A percentile compares a stretch with the other conserved stretches of the same genome.
These are phyloP conservation scores for Ophiostoma sp. DNA, from an alignment of 2,329 filamentous ascomycete genomes.

Conservation along the genomic window DNA sequence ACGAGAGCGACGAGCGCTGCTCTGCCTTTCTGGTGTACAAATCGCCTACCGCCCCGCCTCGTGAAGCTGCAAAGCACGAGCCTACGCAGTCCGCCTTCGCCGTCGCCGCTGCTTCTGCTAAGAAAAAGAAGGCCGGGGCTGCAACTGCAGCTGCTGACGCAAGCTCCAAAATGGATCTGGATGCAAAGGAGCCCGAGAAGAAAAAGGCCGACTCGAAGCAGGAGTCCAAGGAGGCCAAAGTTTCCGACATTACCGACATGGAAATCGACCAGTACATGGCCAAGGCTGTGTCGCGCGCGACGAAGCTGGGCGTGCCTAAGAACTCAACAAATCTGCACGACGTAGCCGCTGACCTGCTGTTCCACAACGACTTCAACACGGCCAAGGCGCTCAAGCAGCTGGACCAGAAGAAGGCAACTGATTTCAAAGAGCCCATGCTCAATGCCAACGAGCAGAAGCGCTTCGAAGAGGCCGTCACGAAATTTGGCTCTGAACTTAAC, in stretches of 20 bases:
- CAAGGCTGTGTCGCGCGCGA: conserved; percentile 58
- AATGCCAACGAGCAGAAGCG: conserved; percentile 74
- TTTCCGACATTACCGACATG: conserved; percentile 40
- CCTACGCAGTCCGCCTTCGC: not conserved
- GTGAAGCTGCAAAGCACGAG: not conserved
- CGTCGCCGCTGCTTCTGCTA: not conserved
- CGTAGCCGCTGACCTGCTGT: conserved; percentile 70
- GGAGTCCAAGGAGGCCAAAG: conserved; percentile 33
- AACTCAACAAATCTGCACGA: conserved; percentile 83
- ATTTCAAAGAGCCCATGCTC: conserved; percentile 79
- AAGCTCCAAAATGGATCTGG: conserved; percentile 23
- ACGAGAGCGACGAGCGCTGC: conserved; percentile 64
- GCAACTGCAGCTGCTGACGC: not conserved
- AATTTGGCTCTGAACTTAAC: conserved; percentile 85
- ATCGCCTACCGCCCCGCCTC: conserved; percentile 46
- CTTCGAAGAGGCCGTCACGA: conserved; percentile 85
- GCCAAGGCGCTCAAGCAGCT: conserved; percentile 66
- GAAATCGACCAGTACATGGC: conserved; percentile 73
- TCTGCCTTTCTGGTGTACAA: conserved; percentile 75
- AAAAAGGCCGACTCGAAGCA: conserved; percentile 6
- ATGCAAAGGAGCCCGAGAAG: conserved; percentile 13
- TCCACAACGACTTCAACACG: conserved; percentile 63
- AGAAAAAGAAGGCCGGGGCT: conserved; percentile 7
- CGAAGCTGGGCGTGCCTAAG: conserved; percentile 63
- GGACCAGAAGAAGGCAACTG: conserved; percentile 59